Base-by-base conservation (phyloP, 2,329 filamentous ascomycete genomes). In the Trichoderma sp. region DNA sequence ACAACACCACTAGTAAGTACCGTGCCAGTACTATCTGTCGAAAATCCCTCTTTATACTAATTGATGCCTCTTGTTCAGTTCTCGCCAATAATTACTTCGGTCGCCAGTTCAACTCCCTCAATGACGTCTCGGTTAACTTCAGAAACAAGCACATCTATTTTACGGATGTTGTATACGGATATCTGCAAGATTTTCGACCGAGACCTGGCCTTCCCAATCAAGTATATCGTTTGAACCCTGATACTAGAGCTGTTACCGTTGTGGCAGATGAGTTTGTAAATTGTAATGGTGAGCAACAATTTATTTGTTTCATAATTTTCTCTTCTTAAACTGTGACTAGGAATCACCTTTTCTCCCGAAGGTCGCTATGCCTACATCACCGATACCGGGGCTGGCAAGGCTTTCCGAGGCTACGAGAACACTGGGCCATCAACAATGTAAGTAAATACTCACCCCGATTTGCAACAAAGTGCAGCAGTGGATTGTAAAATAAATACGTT, bases 81-180 rank as follows among this genome's bases (percentile, higher is more conserved):
- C 71, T 86, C 3, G 72, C 85, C 2, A 81, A 75, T 15, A 81
- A 80, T 3, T 87, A 82, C 74, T 76, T 83, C 47, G 83, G 83
- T 1, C 78, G 84, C 7, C 78, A 80, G 2, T 87, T 87, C 76
- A 87, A 86, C 74, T 85, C 83, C 3, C 78, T 84, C 58, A 86
- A 86, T 72, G 85, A 87, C 69, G 83, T 87, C 4, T 82, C 84
- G 1, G 76, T 88, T 70, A 84, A 90, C 74, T 83, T 88, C 34
- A 77, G 78, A 12, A 89, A 85, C 71, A 83, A 84, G n/a, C 84
- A 88, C 30, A 80, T 91, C n/a, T 91, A 89, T 81, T 91, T 91
- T 75, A 91, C 88, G 1, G 89, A 91, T 71, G 85, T 87, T 0
- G 82, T 85, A 8, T 91, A 91, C 74, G 89, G 88, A 3, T 87